Evolutionary conservation across 176 grass and related monocot species (phyloP).

Genomic region (Triticum turgidum): DNA sequence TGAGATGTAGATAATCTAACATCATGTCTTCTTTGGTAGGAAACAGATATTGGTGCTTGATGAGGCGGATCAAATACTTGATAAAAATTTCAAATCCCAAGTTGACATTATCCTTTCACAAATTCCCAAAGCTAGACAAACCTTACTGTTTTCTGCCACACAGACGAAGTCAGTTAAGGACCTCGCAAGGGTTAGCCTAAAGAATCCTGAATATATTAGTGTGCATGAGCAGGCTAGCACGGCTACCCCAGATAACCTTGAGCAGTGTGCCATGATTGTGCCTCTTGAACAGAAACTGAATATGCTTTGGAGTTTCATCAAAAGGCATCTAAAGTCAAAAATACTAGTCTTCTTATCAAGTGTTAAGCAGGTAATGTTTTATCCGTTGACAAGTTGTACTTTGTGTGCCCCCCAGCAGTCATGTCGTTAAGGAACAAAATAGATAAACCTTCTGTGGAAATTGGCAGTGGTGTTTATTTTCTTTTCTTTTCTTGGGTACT

Average conservation of each 20-base stretch:
- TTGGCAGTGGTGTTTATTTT: not conserved
- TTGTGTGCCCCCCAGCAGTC: not conserved
- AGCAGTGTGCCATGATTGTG: constrained; percentile 74
- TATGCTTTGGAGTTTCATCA: constrained; percentile 97
- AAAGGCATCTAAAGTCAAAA: constrained; percentile 74
- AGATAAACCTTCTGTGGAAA: not conserved
- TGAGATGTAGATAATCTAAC: constrained; percentile 23
- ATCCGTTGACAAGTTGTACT: not conserved
- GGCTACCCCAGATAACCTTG: constrained; percentile 79
- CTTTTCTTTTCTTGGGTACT: not conserved
- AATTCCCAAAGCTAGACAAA: constrained; percentile 67
- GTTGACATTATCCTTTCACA: constrained; percentile 77
- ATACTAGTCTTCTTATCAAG: constrained; percentile 89
- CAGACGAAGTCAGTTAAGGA: constrained; percentile 94
- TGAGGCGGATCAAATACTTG: constrained; percentile 94
- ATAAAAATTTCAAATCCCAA: constrained; percentile 60
- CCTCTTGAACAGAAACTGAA: constrained; percentile 89
- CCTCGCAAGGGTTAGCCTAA: constrained; percentile 87
- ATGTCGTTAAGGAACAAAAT: not conserved
- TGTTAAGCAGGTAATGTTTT: constrained; percentile 73
- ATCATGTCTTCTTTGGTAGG: constrained; percentile 17
- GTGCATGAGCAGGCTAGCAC: constrained; percentile 80
- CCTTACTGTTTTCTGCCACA: constrained; percentile 89
- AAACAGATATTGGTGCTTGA: constrained; percentile 92
- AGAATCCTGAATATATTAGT: constrained; percentile 84